These are phyloP conservation scores for Lanmaoa pseudosensibilis DNA, from an alignment of 768 basidiomycete species.

Conservation along the genomic window DNA sequence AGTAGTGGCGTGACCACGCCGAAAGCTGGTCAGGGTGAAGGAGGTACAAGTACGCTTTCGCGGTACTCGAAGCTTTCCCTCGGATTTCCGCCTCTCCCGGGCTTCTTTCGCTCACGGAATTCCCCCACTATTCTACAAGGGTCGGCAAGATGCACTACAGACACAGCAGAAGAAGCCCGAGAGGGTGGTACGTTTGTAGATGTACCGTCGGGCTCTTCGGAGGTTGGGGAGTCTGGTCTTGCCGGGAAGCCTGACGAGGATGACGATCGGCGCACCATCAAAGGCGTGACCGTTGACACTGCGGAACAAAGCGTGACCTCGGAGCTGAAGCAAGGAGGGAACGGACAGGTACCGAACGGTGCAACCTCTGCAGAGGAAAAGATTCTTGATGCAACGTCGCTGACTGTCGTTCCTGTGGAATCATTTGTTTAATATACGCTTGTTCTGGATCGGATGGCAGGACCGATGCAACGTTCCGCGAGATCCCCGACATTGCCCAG, in stretches of 20 bases:
- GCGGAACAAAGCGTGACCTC: constrained; percentile 12
- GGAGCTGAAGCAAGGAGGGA: constrained; percentile 13
- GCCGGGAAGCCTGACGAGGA: constrained; percentile 31
- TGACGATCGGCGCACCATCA: constrained; percentile 45
- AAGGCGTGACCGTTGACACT: constrained; percentile 26
- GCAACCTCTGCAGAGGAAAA: constrained; percentile 23
- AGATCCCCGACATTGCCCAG: constrained; percentile 4
- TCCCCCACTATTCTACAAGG: constrained; percentile 41
- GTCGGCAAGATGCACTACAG: constrained; percentile 23
- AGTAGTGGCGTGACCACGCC: constrained; percentile 62
- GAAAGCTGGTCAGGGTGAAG: constrained; percentile 38
- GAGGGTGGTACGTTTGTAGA: constrained; percentile 20
- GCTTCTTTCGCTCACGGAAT: constrained; percentile 62
- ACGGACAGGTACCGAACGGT: constrained; percentile 7
- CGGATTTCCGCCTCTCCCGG: constrained; percentile 61
- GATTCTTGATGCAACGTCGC: constrained; percentile 13
- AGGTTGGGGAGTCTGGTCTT: constrained; percentile 3
- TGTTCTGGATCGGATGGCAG: neutral
- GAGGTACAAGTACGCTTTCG: constrained; percentile 28
- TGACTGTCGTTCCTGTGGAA: constrained; percentile 24
- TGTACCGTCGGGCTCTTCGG: constrained; percentile 7
- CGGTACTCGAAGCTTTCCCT: constrained; percentile 47
- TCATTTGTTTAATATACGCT: constrained; percentile 17
- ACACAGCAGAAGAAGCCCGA: constrained; percentile 18
- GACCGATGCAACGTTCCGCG: neutral